Conservation (phyloP, 208 protist genomes). For the Trypanosomatidae sp. region DNA sequence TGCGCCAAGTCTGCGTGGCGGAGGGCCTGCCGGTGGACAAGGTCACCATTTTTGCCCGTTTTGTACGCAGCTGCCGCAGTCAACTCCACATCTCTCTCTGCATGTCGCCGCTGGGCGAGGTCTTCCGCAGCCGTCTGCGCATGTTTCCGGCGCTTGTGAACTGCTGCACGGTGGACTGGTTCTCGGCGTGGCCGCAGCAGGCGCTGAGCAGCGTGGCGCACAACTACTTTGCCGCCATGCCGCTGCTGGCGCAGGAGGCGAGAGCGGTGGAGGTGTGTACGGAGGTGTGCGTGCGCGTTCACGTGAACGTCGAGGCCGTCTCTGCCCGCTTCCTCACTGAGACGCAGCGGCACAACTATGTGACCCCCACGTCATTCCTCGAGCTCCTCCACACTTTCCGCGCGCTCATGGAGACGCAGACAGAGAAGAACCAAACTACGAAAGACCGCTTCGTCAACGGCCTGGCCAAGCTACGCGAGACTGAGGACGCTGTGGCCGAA, state of each 20-base stretch:
- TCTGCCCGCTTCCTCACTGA: constrained; percentile 92
- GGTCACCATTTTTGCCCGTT: constrained; percentile 94
- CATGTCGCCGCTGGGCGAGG: constrained; percentile 96
- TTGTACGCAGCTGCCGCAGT: constrained; percentile 91
- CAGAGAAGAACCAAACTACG: constrained; percentile 72
- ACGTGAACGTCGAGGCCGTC: constrained; percentile 92
- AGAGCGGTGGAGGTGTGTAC: constrained; percentile 67
- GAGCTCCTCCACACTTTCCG: constrained; percentile 95
- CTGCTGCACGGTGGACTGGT: constrained; percentile 99
- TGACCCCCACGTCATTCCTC: constrained; percentile 99
- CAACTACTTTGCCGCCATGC: constrained; percentile 72
- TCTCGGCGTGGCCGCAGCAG: constrained; percentile 96
- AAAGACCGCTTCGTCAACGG: constrained; percentile 93
- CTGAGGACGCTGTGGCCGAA: constrained; percentile 91
- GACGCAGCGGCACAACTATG: constrained; percentile 96
- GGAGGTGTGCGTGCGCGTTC: constrained; percentile 94
- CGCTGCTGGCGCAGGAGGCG: constrained; percentile 36
- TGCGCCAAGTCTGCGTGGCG: constrained; percentile 93
- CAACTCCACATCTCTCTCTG: constrained; percentile 97
- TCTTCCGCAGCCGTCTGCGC: constrained; percentile 95
- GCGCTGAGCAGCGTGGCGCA: constrained; percentile 94
- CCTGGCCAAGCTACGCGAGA: constrained; percentile 94
- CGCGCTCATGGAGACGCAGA: constrained; percentile 81
- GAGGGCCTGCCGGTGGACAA: constrained; percentile 94
- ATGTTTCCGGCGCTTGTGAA: constrained; percentile 99